Conservation (phyloP, 768 basidiomycete species). For the Melanogaster broomeanus region DNA sequence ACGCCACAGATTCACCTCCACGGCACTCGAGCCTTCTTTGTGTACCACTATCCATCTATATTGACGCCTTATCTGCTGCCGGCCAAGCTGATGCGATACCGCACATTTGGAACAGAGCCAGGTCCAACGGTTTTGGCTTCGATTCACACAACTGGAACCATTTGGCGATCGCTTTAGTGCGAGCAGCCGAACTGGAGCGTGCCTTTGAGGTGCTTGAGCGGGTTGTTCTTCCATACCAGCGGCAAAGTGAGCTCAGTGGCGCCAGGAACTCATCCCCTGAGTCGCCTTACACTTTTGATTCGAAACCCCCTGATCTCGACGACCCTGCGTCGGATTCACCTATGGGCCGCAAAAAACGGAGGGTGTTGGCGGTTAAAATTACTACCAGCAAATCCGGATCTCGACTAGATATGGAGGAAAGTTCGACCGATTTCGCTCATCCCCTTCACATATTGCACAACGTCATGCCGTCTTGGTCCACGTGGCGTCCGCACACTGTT, state of each 20-base stretch:
- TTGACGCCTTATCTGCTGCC: conserved; percentile 69
- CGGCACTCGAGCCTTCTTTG: conserved; percentile 62
- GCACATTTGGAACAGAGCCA: conserved; percentile 64
- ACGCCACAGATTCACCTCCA: conserved; percentile 11
- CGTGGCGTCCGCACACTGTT: conserved; percentile 63
- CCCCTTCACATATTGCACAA: conserved; percentile 61
- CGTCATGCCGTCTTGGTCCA: conserved; percentile 62
- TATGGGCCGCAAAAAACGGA: conserved; percentile 26
- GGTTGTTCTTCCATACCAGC: conserved; percentile 66
- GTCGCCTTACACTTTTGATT: conserved; percentile 44
- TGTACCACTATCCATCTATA: conserved; percentile 77
- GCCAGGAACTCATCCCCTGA: conserved; percentile 33
- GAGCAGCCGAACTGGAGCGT: conserved; percentile 78
- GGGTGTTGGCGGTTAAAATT: conserved; percentile 23
- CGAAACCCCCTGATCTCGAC: conserved; percentile 22
- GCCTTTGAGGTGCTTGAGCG: conserved; percentile 83
- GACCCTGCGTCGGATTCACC: conserved; percentile 30
- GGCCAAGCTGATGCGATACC: conserved; percentile 65
- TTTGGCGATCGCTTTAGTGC: conserved; percentile 70
- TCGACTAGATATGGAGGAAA: conserved; percentile 11
- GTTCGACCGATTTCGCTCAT: conserved; percentile 52
- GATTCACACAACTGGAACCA: conserved; percentile 94
- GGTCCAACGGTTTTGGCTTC: conserved; percentile 67
- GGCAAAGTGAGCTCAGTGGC: conserved; percentile 25
- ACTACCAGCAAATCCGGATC: conserved; percentile 15